phyloP scores from a whole-genome alignment of 805 yeast species.

The Cyberlindnera maclurae region DNA sequence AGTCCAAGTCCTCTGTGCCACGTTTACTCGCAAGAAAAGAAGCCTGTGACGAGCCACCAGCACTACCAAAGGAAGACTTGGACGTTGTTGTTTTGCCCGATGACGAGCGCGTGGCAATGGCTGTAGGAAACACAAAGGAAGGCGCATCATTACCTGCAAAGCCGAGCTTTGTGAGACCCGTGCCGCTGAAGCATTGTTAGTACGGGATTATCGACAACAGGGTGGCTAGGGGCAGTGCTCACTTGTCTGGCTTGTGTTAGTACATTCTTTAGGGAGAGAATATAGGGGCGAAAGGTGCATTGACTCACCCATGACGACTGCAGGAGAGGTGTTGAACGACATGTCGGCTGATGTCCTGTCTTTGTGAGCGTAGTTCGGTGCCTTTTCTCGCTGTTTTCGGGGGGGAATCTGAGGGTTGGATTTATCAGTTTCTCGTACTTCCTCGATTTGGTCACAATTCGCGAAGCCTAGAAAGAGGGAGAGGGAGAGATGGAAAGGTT shows the following conservation, averaged over 20 bases:
- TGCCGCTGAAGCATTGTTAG: conserved; percentile 55
- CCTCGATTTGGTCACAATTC: too few relatives aligned
- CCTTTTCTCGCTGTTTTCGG: neutral
- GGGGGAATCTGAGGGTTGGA: neutral
- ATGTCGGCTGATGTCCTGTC: conserved; percentile 5
- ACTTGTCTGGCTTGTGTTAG: conserved; percentile 21
- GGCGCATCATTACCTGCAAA: conserved; percentile 99
- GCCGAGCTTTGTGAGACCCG: conserved; percentile 95
- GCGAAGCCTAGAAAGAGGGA: too few relatives aligned
- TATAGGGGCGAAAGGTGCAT: conserved; percentile 16
- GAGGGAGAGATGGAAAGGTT: too few relatives aligned
- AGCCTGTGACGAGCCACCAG: conserved; percentile 13
- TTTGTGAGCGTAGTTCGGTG: too few relatives aligned
- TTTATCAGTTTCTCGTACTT: neutral
- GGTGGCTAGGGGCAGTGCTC: conserved; percentile 5
- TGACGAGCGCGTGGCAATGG: conserved; percentile 65
- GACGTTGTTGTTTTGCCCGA: conserved; percentile 39
- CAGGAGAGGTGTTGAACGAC: conserved; percentile 53
- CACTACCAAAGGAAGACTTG: conserved; percentile 35
- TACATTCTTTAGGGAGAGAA: conserved; percentile 1
- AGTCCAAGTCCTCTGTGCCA: conserved; percentile 91
- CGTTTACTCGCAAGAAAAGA: conserved; percentile 41
- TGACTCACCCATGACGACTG: conserved; percentile 90
- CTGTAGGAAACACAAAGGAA: conserved; percentile 95
- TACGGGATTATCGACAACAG: conserved; percentile 3